Base-by-base conservation (phyloP, 768 basidiomycete genomes). In the Russula vinacea region DNA sequence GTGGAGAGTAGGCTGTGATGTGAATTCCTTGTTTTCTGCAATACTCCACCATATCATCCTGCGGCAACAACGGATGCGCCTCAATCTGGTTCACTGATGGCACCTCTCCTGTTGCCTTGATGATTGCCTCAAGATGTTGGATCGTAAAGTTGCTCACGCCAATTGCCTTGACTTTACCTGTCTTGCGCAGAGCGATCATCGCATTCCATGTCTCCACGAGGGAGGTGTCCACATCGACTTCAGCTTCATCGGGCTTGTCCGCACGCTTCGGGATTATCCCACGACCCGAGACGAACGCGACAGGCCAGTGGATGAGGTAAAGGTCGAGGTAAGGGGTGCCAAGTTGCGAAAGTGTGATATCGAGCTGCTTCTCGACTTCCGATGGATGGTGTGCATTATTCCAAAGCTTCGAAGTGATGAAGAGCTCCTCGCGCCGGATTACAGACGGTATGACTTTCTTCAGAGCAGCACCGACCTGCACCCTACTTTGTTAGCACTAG, bases 151-250 rank as follows among this genome's bases (percentile, higher is more conserved):
- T 94, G 69, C 88, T 90, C 6, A 95, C 90, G 60, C 92, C 92
- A 67, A 94, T 77, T 1, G 83, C 79, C 71, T 78, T 81, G 72
- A 85, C 88, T 80, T 93, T 94, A 64, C 79, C 79, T 0, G 84
- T 83, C 71, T 86, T 83, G 16, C 80, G 83, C 13, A 94, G 82
- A 45, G 78, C 79, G 67, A 90, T 79, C 84, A 94, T 81, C 16
- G 89, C 89, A 69, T 84, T 87, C 90, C 91, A 92, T 40, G 91
- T 93, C 14, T 92, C 89, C 35, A 84, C 83, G n/a, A 92, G 76
- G 14, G 80, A 80, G 1, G 83, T 82, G 58, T 83, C 71, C 0
- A 73, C 74, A 70, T 92, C 90, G 44, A 90, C 77, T 32, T 79
- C 81, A 50, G 78, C 71, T 67, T 83, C 77, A n/a, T 75, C 78